Evolutionary conservation across 805 yeast genomes (phyloP).

Genomic region (Candida sithepensis): DNA sequence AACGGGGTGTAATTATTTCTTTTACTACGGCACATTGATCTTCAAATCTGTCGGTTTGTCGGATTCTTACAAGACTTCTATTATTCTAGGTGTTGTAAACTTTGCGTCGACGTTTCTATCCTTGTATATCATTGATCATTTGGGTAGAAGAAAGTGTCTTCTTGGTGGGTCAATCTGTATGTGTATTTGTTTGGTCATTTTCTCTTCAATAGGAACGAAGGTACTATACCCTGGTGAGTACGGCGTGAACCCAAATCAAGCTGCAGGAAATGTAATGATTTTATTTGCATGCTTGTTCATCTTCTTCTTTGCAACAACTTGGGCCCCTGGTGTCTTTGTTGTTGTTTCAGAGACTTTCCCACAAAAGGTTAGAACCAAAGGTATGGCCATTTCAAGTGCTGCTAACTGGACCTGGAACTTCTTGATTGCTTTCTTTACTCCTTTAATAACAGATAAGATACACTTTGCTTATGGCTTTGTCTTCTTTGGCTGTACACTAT

Average conservation of each 20-base stretch:
- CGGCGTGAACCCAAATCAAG: constrained; percentile 38
- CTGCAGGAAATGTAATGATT: constrained; percentile 62
- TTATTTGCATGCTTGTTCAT: constrained; percentile 61
- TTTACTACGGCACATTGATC: constrained; percentile 62
- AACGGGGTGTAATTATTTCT: constrained; percentile 62
- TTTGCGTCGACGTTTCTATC: constrained; percentile 53
- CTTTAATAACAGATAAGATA: constrained; percentile 49
- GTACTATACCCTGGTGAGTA: constrained; percentile 38
- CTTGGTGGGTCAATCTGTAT: constrained; percentile 50
- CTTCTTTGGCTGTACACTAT: constrained; percentile 50
- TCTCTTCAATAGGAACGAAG: constrained; percentile 59
- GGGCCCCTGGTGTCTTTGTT: constrained; percentile 70
- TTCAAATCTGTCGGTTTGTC: constrained; percentile 54
- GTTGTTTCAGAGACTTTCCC: constrained; percentile 68
- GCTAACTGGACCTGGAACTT: constrained; percentile 64
- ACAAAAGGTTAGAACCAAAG: constrained; percentile 55
- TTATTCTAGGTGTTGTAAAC: constrained; percentile 53
- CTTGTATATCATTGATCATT: constrained; percentile 46
- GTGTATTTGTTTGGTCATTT: constrained; percentile 54
- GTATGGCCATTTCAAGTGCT: constrained; percentile 61
- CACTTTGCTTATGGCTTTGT: constrained; percentile 56
- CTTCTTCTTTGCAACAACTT: constrained; percentile 64
- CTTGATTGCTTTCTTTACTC: constrained; percentile 54
- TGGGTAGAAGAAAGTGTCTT: constrained; percentile 51
- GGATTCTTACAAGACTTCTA: constrained; percentile 57